Evolutionary conservation across 805 yeast genomes (phyloP), one percentile per base, ranked within the genome.

Genomic region (Zygosaccharomyces rouxii): DNA sequence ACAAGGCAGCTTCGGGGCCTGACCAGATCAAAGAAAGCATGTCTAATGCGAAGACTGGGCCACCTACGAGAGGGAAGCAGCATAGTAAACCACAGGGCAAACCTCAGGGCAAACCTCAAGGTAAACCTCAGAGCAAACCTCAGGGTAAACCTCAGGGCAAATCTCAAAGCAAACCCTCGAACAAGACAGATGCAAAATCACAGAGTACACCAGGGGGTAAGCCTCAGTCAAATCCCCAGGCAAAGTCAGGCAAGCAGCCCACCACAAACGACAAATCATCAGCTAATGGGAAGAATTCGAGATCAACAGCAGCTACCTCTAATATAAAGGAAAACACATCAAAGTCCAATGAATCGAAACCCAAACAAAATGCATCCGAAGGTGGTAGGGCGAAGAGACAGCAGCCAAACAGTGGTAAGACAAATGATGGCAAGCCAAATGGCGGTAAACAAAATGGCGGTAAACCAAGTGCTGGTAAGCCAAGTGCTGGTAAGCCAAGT

Each of bases 1-100:
- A 63, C 48, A 56, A 56, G 55, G 61, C 67, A 49, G 40, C 56
- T 51, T 31, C 52, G 48, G 35, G 42, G 18, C 21, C 49, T 10
- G 41, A 23, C 16, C 38, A 18, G 38, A 23, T 7, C 21, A 25
- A 33, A 19, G 23, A 44, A 48, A 30, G 11, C 11, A 23, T 10
- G 19, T 23, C 35, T 22, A 25, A 30, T 19, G 5, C 9, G n/a
- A 39, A 14, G 13, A n/a, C 25, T 29, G 25, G 16, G 31, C 21
- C 16, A 16, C 16, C 35, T 11, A n/a, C 13, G n/a, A 23, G 28
- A 40, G 31, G 46, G 18, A 19, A 45, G 22, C n/a, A 2, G 7
- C 13, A 9, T 22, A n/a, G 21, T 5, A 39, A 39, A 26, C 30
- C 41, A 1, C 28, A 22, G 11, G 30, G 30, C 7, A 41, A 33